Percentiles rank a stretch among this genome's conserved stretches.
These are phyloP conservation scores for Leccinum sublutescens DNA, from an alignment of 768 basidiomycete genomes.

Conservation along the genomic window DNA sequence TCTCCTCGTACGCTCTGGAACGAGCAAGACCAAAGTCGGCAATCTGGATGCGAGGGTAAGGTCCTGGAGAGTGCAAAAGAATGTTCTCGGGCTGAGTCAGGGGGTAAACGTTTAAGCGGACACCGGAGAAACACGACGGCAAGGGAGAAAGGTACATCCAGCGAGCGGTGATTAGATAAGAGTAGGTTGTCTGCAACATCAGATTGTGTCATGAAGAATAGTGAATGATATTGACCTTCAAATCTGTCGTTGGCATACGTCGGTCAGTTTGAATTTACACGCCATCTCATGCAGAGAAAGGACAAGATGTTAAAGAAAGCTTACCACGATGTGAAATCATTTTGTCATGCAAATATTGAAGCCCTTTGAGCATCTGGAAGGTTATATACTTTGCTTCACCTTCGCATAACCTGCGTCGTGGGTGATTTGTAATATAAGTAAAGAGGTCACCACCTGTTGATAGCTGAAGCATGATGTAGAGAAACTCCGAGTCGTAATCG, in stretches of 20 bases:
- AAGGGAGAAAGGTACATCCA: not conserved
- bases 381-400: conserved; percentile 84
- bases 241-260: conserved; percentile 40
- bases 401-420: conserved; percentile 60
- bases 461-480: conserved; percentile 83
- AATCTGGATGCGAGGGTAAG: conserved; percentile 80
- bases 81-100: conserved; percentile 75
- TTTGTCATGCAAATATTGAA: conserved; percentile 68
- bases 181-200: not conserved
- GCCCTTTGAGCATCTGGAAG: conserved; percentile 71
- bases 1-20: conserved; percentile 74
- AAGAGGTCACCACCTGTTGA: conserved; percentile 89
- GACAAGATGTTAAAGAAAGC: conserved; percentile 10
- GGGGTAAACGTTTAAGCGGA: not conserved
- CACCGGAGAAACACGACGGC: not conserved
- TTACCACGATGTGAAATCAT: conserved; percentile 78
- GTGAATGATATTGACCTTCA: conserved; percentile 48
- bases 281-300: not conserved
- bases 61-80: conserved; percentile 71
- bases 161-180: not conserved
- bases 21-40: conserved; percentile 88
- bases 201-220: not conserved
- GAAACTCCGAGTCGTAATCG: conserved; percentile 57
- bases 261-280: not conserved
- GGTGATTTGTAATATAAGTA: conserved; percentile 70